Evolutionary conservation across 345 rosid species (phyloP).

Genomic region (Pugionium dolabratum): DNA sequence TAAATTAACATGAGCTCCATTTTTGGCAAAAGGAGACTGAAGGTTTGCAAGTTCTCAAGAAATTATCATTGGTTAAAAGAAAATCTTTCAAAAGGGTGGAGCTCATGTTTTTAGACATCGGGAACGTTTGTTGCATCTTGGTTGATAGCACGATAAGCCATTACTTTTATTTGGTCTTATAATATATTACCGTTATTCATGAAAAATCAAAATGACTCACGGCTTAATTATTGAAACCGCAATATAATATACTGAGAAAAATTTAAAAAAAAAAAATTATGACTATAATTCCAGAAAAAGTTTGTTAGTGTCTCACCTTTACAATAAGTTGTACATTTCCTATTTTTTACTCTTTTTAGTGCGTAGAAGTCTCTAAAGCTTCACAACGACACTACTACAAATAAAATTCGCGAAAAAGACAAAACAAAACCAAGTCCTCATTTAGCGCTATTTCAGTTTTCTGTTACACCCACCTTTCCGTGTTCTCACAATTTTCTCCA

Average conservation of each 20-base stretch:
- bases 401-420: neutral
- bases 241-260: neutral
- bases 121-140: slow-evolving; percentile 31
- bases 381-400: slow-evolving; percentile 22
- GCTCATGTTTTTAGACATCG: slow-evolving; percentile 37
- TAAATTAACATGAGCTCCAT: no score
- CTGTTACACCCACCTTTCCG: slow-evolving; percentile 31
- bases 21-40: no score
- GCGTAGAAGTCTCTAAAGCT: slow-evolving; percentile 29
- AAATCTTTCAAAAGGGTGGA: slow-evolving; percentile 1
- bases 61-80: neutral
- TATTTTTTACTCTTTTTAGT: slow-evolving; percentile 2
- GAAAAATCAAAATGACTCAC: neutral
- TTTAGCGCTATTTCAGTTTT: slow-evolving; percentile 29
- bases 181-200: neutral
- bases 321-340: slow-evolving; percentile 16
- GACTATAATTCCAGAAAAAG: neutral
- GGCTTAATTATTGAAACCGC: neutral
- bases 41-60: neutral
- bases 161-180: neutral
- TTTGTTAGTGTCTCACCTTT: slow-evolving; percentile 8
- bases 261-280: neutral
- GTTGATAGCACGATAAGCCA: slow-evolving; percentile 39
- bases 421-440: slow-evolving; percentile 27
- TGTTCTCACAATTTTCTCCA: slow-evolving; percentile 16